Percentiles rank a stretch among this genome's conserved stretches.
These are phyloP conservation scores for Fusarium sterilihyphosum DNA, from an alignment of 2,329 filamentous ascomycete species.

Conservation along the genomic window DNA sequence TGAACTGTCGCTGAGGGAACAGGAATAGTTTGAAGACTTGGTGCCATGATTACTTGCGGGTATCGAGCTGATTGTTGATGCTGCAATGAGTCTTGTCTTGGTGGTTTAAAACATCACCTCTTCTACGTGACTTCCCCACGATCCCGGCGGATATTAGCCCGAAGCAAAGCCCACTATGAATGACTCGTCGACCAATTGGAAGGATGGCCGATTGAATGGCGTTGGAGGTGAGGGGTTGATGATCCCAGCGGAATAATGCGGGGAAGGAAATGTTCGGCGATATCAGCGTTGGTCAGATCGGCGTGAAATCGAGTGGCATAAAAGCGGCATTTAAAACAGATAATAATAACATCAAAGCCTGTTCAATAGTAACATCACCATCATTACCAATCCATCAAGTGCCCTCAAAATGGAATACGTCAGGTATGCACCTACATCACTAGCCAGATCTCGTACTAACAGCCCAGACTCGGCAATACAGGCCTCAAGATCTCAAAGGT, in stretches of 20 bases:
- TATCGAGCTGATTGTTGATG: not conserved
- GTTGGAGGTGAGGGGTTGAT: not conserved
- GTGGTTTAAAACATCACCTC: not conserved
- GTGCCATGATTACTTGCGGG: not conserved
- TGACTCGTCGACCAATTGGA: not conserved
- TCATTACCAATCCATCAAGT: no score
- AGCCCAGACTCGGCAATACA: constrained; percentile 50
- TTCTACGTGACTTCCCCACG: not conserved
- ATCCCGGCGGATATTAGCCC: constrained; percentile 5
- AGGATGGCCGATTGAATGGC: constrained; percentile 4
- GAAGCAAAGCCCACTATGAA: not conserved
- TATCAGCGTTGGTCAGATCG: constrained; percentile 3
- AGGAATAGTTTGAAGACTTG: constrained; percentile 17
- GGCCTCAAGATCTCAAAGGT: constrained; percentile 57
- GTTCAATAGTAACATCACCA: not conserved
- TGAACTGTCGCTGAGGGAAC: constrained; percentile 54
- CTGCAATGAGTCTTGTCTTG: not conserved
- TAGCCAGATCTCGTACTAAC: fast-evolving
- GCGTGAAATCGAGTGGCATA: not conserved
- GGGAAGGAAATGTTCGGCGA: constrained; percentile 18
- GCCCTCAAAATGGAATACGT: constrained; percentile 31
- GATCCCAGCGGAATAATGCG: not conserved
- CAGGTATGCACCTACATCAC: not conserved
- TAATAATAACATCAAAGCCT: no score
- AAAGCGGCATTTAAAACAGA: not conserved